Conservation (phyloP, 2,329 filamentous ascomycete species). For the Podosphaera fusca region DNA sequence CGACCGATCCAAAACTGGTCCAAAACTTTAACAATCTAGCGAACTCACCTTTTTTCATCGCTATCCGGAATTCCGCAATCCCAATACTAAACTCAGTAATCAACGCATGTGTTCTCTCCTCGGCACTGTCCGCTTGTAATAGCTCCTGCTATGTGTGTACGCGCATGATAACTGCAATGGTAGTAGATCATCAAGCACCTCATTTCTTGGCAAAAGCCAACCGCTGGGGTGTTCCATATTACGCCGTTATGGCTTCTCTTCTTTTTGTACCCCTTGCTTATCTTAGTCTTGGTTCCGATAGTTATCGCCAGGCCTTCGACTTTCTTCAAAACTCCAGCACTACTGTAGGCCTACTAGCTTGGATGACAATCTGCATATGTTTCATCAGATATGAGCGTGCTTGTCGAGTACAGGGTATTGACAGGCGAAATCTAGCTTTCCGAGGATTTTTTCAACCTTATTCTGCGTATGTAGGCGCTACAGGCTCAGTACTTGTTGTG, state of each 20-base stretch:
- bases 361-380: slow-evolving; percentile 42
- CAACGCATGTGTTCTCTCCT: slow-evolving; percentile 47
- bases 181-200: slow-evolving; percentile 44
- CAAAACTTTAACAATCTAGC: slow-evolving; percentile 38
- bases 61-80: slow-evolving; percentile 44
- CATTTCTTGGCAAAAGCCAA: slow-evolving; percentile 36
- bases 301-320: slow-evolving; percentile 17
- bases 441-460: slow-evolving; percentile 47
- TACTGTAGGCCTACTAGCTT: slow-evolving; percentile 54
- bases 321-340: slow-evolving; percentile 35
- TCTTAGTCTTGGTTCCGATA: slow-evolving; percentile 34
- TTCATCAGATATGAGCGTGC: slow-evolving; percentile 54
- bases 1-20: slow-evolving; percentile 36
- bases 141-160: slow-evolving; percentile 14
- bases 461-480: slow-evolving; percentile 23
- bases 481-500: not conserved
- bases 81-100: slow-evolving; percentile 43
- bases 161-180: slow-evolving; percentile 19
- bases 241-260: slow-evolving; percentile 44
- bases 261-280: slow-evolving; percentile 49
- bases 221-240: slow-evolving; percentile 41
- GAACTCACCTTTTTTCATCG: slow-evolving; percentile 41
- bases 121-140: slow-evolving; percentile 23
- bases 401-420: slow-evolving; percentile 42
- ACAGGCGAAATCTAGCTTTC: slow-evolving; percentile 45